phyloP scores from a whole-genome alignment of 805 yeast genomes.

The Tetrapisispora iriomotensis region DNA sequence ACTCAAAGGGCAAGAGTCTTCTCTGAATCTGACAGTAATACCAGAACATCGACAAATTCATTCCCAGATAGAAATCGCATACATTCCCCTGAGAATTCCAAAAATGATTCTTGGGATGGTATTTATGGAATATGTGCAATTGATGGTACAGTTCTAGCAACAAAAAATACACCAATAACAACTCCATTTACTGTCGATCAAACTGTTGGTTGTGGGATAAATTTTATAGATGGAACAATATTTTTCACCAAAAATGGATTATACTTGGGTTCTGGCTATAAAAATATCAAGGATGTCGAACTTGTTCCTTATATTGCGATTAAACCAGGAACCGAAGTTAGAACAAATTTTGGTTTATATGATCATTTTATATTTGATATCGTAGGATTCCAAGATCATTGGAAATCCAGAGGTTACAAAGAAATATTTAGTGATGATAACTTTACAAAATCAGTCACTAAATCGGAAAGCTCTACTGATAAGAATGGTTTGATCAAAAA shows the following conservation, averaged over 20 bases:
- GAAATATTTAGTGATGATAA: constrained; percentile 18
- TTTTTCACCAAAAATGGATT: constrained; percentile 82
- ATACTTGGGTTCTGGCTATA: constrained; percentile 44
- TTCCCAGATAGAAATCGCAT: background rate
- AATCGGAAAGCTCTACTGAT: constrained; percentile 10
- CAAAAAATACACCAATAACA: constrained; percentile 13
- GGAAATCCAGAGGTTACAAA: constrained; percentile 32
- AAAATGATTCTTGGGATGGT: constrained; percentile 5
- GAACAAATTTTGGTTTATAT: constrained; percentile 35
- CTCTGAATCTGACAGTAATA: background rate
- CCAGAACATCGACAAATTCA: background rate
- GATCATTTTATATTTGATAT: constrained; percentile 55
- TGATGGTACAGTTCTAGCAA: constrained; percentile 23
- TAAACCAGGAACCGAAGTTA: constrained; percentile 28
- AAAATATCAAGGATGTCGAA: constrained; percentile 32
- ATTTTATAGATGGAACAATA: constrained; percentile 50
- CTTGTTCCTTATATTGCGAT: constrained; percentile 41
- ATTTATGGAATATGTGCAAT: constrained; percentile 24
- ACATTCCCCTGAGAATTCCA: background rate
- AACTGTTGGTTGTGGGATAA: constrained; percentile 75
- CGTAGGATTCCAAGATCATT: constrained; percentile 38
- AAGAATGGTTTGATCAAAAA: background rate
- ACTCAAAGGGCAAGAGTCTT: background rate
- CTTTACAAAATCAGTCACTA: constrained; percentile 4
- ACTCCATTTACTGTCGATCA: constrained; percentile 45